Evolutionary conservation across 1,139 yeast species (phyloP), one percentile per base, ranked within the genome.

Genomic region (Zygoascus sp.): DNA sequence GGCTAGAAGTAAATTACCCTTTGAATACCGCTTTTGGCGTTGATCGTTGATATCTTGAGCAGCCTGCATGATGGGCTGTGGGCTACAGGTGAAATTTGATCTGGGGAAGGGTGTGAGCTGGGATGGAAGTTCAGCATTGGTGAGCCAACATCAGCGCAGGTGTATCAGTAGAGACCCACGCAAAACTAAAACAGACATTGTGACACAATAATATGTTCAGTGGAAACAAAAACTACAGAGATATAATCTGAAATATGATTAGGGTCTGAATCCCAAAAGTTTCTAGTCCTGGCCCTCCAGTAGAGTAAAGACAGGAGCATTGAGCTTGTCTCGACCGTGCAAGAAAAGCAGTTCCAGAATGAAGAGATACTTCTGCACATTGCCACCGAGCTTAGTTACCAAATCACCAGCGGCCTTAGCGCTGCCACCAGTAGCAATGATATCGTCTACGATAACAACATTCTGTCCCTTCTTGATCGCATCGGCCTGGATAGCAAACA

Each of bases 341-440:
- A 92, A 79, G 78, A 92, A 92, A 64, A 88, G 94, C 62, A 92
- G 80, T 70, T 92, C 98, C 85, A 92, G 79, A 42, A 92, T 87
- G 62, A 92, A 92, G 58, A 83, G 73, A 67, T 81, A 92, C 69
- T 89, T 95, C 40, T 82, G 66, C 49, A 90, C 77, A 49, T 83
- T 77, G 50, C 82, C 96, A 47, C 82, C 83, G 42, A 73, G 67
- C 68, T 78, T 71, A 61, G 69, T 68, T 46, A 88, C 85, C 57
- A 94, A 77, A 60, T 86, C 83, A 50, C 96, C 97, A 39, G 97
- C 98, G 52, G 95, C 97, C 51, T 70, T 72, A 17, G 98, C 98
- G 62, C 95, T 83, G 38, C 98, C 98, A 20, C 97, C 98, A 39
- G 98, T 92, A 43, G 98, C 98, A 66, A 94, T 84, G 60, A 92